These are phyloP conservation scores for Yueomyces sp. DNA, from an alignment of 1,139 yeast species.

Conservation along the genomic window DNA sequence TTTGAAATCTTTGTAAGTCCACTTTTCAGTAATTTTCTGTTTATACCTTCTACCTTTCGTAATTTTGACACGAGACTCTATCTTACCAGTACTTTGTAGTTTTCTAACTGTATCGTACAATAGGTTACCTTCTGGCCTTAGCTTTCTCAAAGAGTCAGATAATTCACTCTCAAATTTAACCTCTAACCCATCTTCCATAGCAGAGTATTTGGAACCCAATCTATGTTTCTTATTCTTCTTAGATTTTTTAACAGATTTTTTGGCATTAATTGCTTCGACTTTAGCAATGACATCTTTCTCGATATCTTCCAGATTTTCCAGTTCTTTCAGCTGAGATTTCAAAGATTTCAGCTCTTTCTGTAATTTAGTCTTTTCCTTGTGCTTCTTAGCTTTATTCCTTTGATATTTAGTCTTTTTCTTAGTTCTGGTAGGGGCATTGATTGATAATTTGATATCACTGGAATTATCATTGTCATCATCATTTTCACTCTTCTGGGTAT, in stretches of 20 bases:
- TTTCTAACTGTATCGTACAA: slow-evolving; percentile 72
- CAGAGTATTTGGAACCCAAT: slow-evolving; percentile 41
- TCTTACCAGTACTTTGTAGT: slow-evolving; percentile 71
- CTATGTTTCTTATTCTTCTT: slow-evolving; percentile 27
- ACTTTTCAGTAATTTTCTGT: slow-evolving; percentile 73
- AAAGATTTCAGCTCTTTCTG: slow-evolving; percentile 46
- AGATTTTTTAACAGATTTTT: slow-evolving; percentile 18
- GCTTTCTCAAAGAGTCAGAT: slow-evolving; percentile 67
- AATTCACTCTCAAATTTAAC: slow-evolving; percentile 84
- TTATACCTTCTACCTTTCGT: slow-evolving; percentile 52
- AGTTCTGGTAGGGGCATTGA: slow-evolving; percentile 55
- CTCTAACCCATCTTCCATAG: slow-evolving; percentile 58
- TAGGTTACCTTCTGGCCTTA: slow-evolving; percentile 85
- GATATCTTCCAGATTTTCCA: slow-evolving; percentile 44
- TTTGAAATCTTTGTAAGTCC: slow-evolving; percentile 85
- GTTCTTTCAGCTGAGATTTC: slow-evolving; percentile 43
- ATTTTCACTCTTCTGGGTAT: slow-evolving; percentile 26
- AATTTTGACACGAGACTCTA: slow-evolving; percentile 72
- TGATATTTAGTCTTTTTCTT: slow-evolving; percentile 69
- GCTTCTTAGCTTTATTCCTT: slow-evolving; percentile 60
- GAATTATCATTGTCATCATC: slow-evolving; percentile 26
- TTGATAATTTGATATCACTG: slow-evolving; percentile 37
- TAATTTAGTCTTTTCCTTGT: slow-evolving; percentile 45
- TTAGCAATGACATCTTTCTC: slow-evolving; percentile 28
- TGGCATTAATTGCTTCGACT: slow-evolving; percentile 11